Percentiles rank a stretch among this genome's conserved stretches.
These are phyloP conservation scores for Cryptosporidium viatorum DNA, from an alignment of 169 alveolate genomes.

Conservation along the genomic window DNA sequence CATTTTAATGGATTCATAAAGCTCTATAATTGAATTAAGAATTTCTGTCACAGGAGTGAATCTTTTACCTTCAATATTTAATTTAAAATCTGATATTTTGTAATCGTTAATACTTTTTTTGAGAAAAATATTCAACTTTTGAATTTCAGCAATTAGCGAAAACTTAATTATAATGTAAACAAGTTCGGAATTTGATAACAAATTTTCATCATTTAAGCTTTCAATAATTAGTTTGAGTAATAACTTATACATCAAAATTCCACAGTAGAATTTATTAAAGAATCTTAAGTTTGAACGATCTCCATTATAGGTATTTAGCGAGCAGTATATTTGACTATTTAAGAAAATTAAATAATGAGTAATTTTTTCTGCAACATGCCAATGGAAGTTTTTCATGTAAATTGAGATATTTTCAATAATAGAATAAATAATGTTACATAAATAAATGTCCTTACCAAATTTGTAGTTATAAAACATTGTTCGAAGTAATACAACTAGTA, in stretches of 20 bases:
- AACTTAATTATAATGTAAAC: constrained; percentile 23
- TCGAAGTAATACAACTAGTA: constrained; percentile 5
- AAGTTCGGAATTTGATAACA: constrained; percentile 53
- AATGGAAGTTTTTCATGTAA: constrained; percentile 39
- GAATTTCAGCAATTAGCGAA: constrained; percentile 13
- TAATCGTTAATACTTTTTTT: not conserved
- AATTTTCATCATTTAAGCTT: constrained; percentile 6
- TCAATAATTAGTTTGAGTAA: not conserved
- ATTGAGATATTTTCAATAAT: constrained; percentile 40
- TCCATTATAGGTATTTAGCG: constrained; percentile 28
- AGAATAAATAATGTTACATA: constrained; percentile 13
- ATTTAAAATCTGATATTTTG: not conserved
- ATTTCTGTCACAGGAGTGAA: not conserved
- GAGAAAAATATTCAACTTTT: not conserved
- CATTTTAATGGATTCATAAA: not conserved
- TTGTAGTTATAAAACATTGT: constrained; percentile 42
- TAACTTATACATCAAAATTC: constrained; percentile 3
- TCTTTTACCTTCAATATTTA: not conserved
- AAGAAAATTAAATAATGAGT: constrained; percentile 32
- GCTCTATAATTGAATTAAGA: constrained; percentile 1
- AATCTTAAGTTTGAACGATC: not conserved
- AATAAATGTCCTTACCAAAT: constrained; percentile 1
- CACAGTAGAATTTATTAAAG: constrained; percentile 35
- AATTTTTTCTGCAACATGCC: constrained; percentile 48
- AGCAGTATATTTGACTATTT: constrained; percentile 36